Conservation (phyloP, 2,329 filamentous ascomycete species). For the Phialemonium atrogriseum region DNA sequence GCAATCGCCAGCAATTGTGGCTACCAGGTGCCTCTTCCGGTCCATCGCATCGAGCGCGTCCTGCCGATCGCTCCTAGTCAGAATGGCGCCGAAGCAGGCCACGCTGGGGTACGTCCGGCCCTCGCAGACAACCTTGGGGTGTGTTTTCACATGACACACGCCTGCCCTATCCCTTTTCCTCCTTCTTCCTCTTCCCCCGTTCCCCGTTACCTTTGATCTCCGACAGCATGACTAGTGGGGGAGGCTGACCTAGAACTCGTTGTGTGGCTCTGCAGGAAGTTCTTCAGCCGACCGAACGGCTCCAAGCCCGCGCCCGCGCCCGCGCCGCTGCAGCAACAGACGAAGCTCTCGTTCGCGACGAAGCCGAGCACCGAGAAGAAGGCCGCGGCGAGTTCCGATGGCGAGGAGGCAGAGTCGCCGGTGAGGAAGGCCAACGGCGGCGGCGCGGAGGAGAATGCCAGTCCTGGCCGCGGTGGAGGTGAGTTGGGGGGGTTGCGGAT, state of each 20-base stretch:
- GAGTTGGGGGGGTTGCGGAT: too few relatives aligned
- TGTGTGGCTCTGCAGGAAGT: conserved; percentile 74
- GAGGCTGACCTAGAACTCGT: too few relatives aligned
- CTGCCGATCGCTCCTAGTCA: conserved; percentile 10
- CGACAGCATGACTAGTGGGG: conserved; percentile 8
- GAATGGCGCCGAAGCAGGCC: conserved; percentile 56
- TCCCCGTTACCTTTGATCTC: not conserved
- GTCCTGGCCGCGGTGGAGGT: conserved; percentile 1
- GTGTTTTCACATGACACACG: conserved; percentile 23
- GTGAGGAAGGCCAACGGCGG: conserved; percentile 1
- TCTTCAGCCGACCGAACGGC: conserved; percentile 64
- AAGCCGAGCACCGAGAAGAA: conserved; percentile 36
- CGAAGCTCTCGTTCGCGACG: conserved; percentile 68
- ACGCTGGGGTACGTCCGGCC: conserved; percentile 82
- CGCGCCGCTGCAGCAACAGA: conserved; percentile 55
- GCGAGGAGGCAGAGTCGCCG: not conserved
- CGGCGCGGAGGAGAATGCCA: conserved; percentile 1
- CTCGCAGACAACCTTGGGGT: conserved; percentile 68
- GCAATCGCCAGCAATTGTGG: conserved; percentile 5
- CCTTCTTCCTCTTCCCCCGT: conserved; percentile 4
- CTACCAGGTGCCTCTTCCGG: conserved; percentile 13
- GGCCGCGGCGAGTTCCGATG: conserved; percentile 15
- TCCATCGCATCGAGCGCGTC: conserved; percentile 8
- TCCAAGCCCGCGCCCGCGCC: conserved; percentile 41
- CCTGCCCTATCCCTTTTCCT: conserved; percentile 3